phyloP scores from a whole-genome alignment of 202 grass and related monocot species.

The Eragrostis tef region DNA sequence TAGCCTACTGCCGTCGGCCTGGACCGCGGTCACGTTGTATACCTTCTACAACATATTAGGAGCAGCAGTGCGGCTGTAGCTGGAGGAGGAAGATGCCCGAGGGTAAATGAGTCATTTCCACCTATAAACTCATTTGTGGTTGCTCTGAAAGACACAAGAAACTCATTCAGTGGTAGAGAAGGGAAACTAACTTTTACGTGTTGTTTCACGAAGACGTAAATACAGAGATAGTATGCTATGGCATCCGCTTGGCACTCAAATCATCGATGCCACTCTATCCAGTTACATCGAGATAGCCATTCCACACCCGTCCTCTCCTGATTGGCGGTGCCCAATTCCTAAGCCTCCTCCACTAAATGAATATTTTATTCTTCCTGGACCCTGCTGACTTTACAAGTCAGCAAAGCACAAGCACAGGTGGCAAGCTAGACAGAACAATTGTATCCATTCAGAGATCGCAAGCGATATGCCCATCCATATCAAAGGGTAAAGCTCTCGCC shows the following conservation, averaged over 20 bases:
- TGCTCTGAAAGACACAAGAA: too few relatives aligned
- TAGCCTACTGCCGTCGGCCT: too few relatives aligned
- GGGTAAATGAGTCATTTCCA: too few relatives aligned
- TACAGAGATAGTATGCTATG: too few relatives aligned
- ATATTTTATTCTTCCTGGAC: not conserved
- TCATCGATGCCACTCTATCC: conserved; percentile 8
- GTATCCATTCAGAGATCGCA: conserved; percentile 23
- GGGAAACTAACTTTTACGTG: too few relatives aligned
- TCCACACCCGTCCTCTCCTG: not conserved
- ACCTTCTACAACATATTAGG: too few relatives aligned
- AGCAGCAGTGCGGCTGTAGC: too few relatives aligned
- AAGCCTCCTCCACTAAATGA: not conserved
- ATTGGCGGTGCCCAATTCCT: not conserved
- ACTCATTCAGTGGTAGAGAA: too few relatives aligned
- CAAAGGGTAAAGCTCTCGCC: not conserved
- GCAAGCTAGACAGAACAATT: not conserved
- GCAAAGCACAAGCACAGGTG: conserved; percentile 22
- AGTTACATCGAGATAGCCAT: not conserved
- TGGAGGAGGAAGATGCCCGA: too few relatives aligned
- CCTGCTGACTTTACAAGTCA: conserved; percentile 22
- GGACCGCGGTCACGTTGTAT: too few relatives aligned
- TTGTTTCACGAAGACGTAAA: too few relatives aligned
- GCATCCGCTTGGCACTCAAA: not conserved
- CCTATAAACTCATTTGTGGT: too few relatives aligned
- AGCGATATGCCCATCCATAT: conserved; percentile 40